Evolutionary conservation across 2,329 filamentous ascomycete species (phyloP), one percentile per base, ranked within the genome.

Genomic region (Dothideomycetes sp.): DNA sequence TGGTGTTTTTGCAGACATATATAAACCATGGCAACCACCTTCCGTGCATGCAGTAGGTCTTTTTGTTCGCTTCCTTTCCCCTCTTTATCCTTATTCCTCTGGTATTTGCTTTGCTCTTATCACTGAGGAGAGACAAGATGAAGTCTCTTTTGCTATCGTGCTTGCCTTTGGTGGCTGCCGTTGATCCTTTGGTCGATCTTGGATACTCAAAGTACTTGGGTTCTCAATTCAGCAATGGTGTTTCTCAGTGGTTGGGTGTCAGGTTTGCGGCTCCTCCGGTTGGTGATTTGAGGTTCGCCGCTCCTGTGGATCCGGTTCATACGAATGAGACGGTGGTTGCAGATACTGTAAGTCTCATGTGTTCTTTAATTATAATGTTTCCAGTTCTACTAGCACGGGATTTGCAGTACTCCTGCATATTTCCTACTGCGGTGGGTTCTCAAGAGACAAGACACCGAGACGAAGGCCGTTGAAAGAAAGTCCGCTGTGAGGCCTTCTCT

Each of bases 211-310:
- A 67, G 18, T 86, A 87, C 53, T 59, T 68, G 35, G 84, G 84
- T 7, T 59, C 64, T 4, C 53, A 64, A 1, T 63, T 71, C 1
- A 49, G 59, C 0, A 73, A 74, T 49, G 80, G 78, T 1, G 63
- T 86, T 33, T 76, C 73, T 2, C 70, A 80, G 57, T 89, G 82
- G 81, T 69, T 84, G 6, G 84, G 82, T 1, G 75, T 91, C 47
- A 74, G 82, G 30, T 91, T 77, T 63, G 84, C 83, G 1, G 77
- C 80, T 4, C 67, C 82, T 11, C 84, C 84, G 0, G 43, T 82
- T 2, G 80, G 78, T 1, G 51, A 72, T 5, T 55, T 84, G 45
- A 71, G 84, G 15, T 89, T 87, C 53, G 65, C 69, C 39, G 75
- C 77, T 10, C 82, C 84, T 0, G 64, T 71, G 51, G 78, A 84